Evolutionary conservation across 164 flowering plant species (phyloP).

Genomic region (Stephania cephalantha): DNA sequence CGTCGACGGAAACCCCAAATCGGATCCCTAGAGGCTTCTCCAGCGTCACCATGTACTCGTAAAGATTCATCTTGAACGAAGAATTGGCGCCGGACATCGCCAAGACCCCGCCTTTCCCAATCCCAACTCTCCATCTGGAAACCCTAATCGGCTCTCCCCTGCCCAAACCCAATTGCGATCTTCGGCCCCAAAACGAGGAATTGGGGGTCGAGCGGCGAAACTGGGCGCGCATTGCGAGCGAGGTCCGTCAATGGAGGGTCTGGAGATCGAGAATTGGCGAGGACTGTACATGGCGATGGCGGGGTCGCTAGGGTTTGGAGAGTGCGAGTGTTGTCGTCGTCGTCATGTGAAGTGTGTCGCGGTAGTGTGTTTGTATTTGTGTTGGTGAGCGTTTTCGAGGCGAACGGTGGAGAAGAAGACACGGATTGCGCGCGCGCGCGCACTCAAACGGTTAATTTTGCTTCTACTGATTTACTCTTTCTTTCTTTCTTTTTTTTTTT

Average conservation of each 20-base stretch:
- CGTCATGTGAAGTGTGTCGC: too few relatives aligned
- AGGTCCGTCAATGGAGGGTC: constrained; percentile 4
- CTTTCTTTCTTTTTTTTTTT: too few relatives aligned
- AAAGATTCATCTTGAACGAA: constrained; percentile 66
- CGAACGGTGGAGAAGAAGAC: too few relatives aligned
- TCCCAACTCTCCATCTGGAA: neutral
- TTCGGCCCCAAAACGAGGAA: constrained; percentile 3
- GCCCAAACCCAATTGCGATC: constrained; percentile 3
- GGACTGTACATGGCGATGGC: constrained; percentile 3
- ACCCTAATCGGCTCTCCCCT: neutral
- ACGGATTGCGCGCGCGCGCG: too few relatives aligned
- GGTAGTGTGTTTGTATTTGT: too few relatives aligned
- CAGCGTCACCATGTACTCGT: constrained; percentile 91
- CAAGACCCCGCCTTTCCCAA: constrained; percentile 20
- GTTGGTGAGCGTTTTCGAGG: too few relatives aligned
- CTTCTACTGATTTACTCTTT: too few relatives aligned
- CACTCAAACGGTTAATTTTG: too few relatives aligned
- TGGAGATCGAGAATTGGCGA: constrained; percentile 14
- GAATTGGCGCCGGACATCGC: constrained; percentile 33
- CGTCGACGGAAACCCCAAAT: constrained; percentile 66
- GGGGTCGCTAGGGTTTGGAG: constrained; percentile 2
- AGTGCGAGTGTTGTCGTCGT: neutral
- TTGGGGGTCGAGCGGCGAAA: neutral
- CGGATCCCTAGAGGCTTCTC: constrained; percentile 83
- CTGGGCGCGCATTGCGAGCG: neutral